Base-by-base conservation (phyloP, 2,329 filamentous ascomycete genomes). In the Cladosporium sp. region DNA sequence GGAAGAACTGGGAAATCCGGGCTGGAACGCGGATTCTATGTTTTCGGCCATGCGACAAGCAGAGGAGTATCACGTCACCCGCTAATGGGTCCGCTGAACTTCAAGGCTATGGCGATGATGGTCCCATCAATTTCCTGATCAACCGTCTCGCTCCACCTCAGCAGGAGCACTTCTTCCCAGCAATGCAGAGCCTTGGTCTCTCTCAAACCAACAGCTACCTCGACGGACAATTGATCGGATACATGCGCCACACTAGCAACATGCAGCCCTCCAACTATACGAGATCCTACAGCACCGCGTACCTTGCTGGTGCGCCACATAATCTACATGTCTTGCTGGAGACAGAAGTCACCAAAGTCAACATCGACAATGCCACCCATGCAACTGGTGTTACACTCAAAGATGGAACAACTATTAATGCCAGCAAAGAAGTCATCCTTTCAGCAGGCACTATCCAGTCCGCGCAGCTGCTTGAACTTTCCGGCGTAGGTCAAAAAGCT, bases 401-500 rank as follows among this genome's bases (percentile, higher is more conserved):
- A 36, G 64, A 77, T 54, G 75, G 75, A 2, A 72, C 71, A 16
- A 54, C 68, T 34, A 69, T 79, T 28, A 72, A 68, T 23, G 77
- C 75, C 2, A 69, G 87, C 86, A n/a, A 78, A 75, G 79, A 1
- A 77, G 81, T 2, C 13, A 32, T 65, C 23, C 74, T 90, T 2
- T 83, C 83, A 5, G 86, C 86, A 0, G 88, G 88, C 0, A 83
- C 80, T 30, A 77, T 85, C 48, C 82, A 83, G 71, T 87, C 84
- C 11, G 88, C 83, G 5, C 86, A 84, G 74, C 77, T 87, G 18
- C 81, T 85, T n/a, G 87, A 89, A 68, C 77, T 88, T 1, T 88
- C 86, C 0, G 87, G 88, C 0, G 81, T 90, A 46, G 88, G 88
- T 4, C 77, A 80, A 54, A 75, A 77, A 3, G 71, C 77, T 0